phyloP scores from a whole-genome alignment of 2,329 filamentous ascomycete species.

The Fusarium citri region DNA sequence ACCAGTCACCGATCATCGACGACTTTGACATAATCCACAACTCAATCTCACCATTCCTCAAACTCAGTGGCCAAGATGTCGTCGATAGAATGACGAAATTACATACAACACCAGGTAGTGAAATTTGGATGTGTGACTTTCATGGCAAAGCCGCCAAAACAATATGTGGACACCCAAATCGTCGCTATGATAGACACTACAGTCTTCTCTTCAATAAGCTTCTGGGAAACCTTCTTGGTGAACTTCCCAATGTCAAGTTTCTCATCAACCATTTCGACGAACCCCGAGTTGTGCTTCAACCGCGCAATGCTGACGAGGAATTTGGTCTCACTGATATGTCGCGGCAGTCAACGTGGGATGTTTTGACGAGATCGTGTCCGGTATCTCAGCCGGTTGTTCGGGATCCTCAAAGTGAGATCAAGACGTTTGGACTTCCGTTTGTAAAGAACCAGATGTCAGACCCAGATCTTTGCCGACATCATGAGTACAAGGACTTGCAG shows the following conservation, averaged over 20 bases:
- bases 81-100: constrained; percentile 44
- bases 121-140: constrained; percentile 55
- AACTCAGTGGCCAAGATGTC: constrained; percentile 52
- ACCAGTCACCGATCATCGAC: constrained; percentile 61
- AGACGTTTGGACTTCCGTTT: constrained; percentile 52
- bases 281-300: constrained; percentile 54
- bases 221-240: constrained; percentile 38
- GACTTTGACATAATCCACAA: constrained; percentile 60
- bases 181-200: constrained; percentile 52
- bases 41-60: constrained; percentile 55
- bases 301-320: background rate
- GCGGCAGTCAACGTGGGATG: constrained; percentile 47
- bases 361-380: constrained; percentile 48
- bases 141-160: constrained; percentile 43
- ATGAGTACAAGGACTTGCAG: constrained; percentile 57
- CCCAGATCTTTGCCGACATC: constrained; percentile 58
- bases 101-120: constrained; percentile 41
- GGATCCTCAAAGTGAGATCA: background rate
- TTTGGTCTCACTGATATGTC: constrained; percentile 47
- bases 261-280: constrained; percentile 63
- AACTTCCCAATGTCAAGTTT: constrained; percentile 55
- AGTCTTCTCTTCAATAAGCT: constrained; percentile 48
- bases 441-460: constrained; percentile 45
- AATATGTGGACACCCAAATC: constrained; percentile 50
- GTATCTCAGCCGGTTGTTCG: background rate